Percentiles rank a stretch among this genome's conserved stretches.
Evolutionary conservation across 2,329 filamentous ascomycete genomes (phyloP).

Genomic region (Aspergillus spinulosporus): DNA sequence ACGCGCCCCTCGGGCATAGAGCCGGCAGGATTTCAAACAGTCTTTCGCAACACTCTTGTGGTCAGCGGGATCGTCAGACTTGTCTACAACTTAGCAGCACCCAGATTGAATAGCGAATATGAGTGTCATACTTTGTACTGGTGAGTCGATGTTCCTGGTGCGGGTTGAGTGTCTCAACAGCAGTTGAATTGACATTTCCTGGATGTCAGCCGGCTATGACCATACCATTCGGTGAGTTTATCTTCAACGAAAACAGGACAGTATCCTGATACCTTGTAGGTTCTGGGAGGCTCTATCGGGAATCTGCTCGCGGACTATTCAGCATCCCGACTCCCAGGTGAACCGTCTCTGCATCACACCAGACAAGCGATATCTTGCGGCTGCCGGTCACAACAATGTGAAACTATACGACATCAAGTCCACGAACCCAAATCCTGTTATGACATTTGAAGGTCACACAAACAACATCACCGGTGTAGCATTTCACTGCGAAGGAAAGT

Average conservation of each 20-base stretch:
- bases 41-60: slow-evolving; percentile 6
- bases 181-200: slow-evolving; percentile 13
- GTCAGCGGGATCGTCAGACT: slow-evolving; percentile 10
- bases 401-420: slow-evolving; percentile 99
- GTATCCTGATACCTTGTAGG: slow-evolving; percentile 47
- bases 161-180: not conserved
- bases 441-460: slow-evolving; percentile 94
- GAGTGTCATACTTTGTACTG: slow-evolving; percentile 68
- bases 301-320: slow-evolving; percentile 96
- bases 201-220: slow-evolving; percentile 65
- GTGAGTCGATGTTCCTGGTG: slow-evolving; percentile 42
- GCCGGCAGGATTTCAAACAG: slow-evolving; percentile 20
- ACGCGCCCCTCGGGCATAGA: slow-evolving; percentile 17
- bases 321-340: slow-evolving; percentile 96
- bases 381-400: slow-evolving; percentile 76
- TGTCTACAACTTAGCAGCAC: slow-evolving; percentile 6
- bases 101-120: slow-evolving; percentile 40
- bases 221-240: slow-evolving; percentile 68
- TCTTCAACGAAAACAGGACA: not conserved
- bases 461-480: slow-evolving; percentile 95
- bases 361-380: slow-evolving; percentile 93
- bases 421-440: slow-evolving; percentile 88
- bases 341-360: slow-evolving; percentile 98
- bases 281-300: slow-evolving; percentile 99
- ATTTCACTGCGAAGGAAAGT: slow-evolving; percentile 98